Base-by-base conservation (phyloP, 2,329 filamentous ascomycete species). In the Exophiala mesophila region DNA sequence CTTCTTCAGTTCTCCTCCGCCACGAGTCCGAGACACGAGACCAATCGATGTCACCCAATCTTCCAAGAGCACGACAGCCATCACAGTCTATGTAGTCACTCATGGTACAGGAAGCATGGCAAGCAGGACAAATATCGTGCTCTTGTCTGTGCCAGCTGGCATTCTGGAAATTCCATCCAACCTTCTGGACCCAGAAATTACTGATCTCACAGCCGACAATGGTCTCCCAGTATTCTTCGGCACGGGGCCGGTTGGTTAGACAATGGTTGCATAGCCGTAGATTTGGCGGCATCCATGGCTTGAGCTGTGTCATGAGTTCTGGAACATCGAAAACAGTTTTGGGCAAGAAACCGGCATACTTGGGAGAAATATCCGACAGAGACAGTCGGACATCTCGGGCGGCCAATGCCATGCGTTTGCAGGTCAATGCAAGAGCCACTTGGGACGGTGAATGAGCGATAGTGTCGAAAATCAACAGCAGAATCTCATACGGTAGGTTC, bases 41-140 rank as follows among this genome's bases (percentile, higher is more conserved):
- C 53, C 53, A 56, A 35, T 56, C 52, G 5, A 56, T 45, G 31
- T 56, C 52, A 16, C 53, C 53, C 7, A 56, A 36, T 38, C 53
- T 39, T 5, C 53, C 53, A 29, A 56, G 43, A n/a, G 52, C 52
- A 23, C 53, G 45, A 41, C 53, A 56, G 17, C 53, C 53, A 23
- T 54, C 47, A 33, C 53, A 56, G 31, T 56, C 50, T n/a, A 49
- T 39, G 35, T 45, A 56, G 21, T 56, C 53, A 23, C 49, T 52
- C 40, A 56, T 37, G n/a, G 31, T 46, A 39, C 53, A 56, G 6
- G 43, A 46, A 18, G 39, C 47, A 36, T 54, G 50, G 18, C 53
- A 56, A 16, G 38, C 36, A 5, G 53, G 53, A 30, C 53, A 56
- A 18, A 56, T 56, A 19, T 53, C 50, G 36, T 56, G 52, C 15